Base-by-base conservation (phyloP, 768 basidiomycete genomes). In the Coprinopsis strossmayeri region DNA sequence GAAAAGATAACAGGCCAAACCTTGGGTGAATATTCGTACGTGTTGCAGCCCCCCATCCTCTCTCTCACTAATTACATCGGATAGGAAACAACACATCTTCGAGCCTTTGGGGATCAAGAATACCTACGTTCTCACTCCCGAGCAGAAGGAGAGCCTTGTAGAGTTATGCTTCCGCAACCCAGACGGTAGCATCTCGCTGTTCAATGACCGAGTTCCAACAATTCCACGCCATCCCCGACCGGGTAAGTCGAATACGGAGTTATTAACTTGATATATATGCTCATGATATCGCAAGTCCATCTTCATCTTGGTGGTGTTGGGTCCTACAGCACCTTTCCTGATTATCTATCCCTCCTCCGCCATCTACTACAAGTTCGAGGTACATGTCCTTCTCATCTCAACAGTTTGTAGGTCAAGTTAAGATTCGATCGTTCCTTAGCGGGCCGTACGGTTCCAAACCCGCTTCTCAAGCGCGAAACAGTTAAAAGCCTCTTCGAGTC, bases 1-100 rank as follows among this genome's bases (percentile, higher is more conserved):
- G 69, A 97, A 93, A 55, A 96, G 96, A 64, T 97, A 93, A 58
- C 97, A 96, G 65, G 97, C 93, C 59, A 97, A 66, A 65, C 95
- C 1, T 48, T 68, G 20, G 62, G 64, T 15, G 46, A 61, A 17
- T 65, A 64, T 38, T 60, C 59, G 66, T 65, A 38, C 20, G 61
- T 37, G 25, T 23, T 15, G 5, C 13, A 15, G 10, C 17, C n/a
- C n/a, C n/a, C n/a, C n/a, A n/a, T n/a, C n/a, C n/a, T n/a, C n/a
- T n/a, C n/a, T n/a, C n/a, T n/a, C n/a, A n/a, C n/a, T n/a, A n/a
- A n/a, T n/a, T n/a, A n/a, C n/a, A n/a, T n/a, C n/a, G n/a, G n/a
- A n/a, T 23, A 65, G 65, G 30, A 52, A 64, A 40, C 57, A 64
- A 24, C 53, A 60, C 46, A 65, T 67, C 20, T 67, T 65, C 50